Base-by-base conservation (phyloP, 202 grass and related monocot genomes). In the Elaeis oleifera region DNA sequence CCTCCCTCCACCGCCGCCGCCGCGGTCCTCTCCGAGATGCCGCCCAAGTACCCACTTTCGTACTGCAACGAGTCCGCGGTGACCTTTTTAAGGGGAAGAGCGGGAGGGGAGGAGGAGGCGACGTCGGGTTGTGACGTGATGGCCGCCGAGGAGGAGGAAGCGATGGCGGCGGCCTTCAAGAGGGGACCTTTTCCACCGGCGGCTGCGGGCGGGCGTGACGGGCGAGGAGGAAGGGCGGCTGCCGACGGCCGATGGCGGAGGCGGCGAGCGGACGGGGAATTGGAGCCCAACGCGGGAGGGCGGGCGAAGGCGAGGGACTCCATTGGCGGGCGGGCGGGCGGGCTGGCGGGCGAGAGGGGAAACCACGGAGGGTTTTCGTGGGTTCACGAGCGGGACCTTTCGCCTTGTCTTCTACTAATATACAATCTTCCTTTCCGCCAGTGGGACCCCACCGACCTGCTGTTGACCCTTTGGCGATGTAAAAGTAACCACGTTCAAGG, bases 51-150 rank as follows among this genome's bases (percentile, higher is more conserved):
- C 49, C 92, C 92, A 82, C 84, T 91, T 18, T 39, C 71, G 19
- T 68, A 67, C 74, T 91, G 81, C 66, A 97, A 71, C 26, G 92
- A 89, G 67, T 97, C 82, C 21, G 81, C 73, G 32, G 19, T 23
- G 25, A 69, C 79, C 74, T 64, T 89, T 71, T 74, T 68, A 50
- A 89, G 18, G 19, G 68, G 67, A 52, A 67, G 14, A 21, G 50
- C 21, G 57, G 81, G 60, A 19, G 79, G 61, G 13, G 75, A 23
- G 22, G 78, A 72, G 59, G 61, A 64, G 44, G 78, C 70, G 21
- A 51, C 57, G 2, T 79, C 68, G 11, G 71, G 67, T 25, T 58
- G 49, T 55, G 63, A 61, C 18, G 66, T 61, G 23, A 52, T 21
- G 14, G 60, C 4, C 49, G 72, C 3, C 31, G 71, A 19, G 1